Percentiles rank a stretch among this genome's conserved stretches.
phyloP scores from a whole-genome alignment of 345 rosid genomes.

The Populus alba region DNA sequence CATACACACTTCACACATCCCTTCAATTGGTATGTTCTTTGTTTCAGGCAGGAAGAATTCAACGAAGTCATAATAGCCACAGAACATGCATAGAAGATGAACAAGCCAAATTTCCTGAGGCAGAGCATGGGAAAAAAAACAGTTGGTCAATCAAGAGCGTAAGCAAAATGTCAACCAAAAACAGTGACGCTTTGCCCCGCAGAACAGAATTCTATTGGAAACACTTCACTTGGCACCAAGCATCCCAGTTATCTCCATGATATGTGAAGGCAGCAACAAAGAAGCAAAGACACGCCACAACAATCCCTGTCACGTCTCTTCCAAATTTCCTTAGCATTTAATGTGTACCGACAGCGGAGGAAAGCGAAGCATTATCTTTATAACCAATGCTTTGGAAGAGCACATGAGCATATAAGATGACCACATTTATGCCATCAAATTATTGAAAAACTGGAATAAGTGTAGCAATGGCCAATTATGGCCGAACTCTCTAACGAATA shows the following conservation, averaged over 20 bases:
- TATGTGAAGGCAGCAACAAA: background rate
- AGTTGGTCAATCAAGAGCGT: background rate
- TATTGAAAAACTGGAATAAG: background rate
- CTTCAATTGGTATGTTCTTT: background rate
- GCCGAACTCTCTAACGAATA: too few relatives aligned
- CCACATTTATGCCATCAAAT: background rate
- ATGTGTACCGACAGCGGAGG: background rate
- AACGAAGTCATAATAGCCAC: background rate
- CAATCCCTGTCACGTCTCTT: background rate
- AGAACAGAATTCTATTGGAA: background rate
- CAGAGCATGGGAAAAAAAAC: background rate
- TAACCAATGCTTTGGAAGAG: background rate
- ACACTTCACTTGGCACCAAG: background rate
- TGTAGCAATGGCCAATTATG: background rate
- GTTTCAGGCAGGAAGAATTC: background rate
- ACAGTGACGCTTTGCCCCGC: background rate
- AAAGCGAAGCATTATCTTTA: background rate
- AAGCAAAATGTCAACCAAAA: background rate
- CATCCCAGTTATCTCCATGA: background rate
- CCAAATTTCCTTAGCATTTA: too few relatives aligned
- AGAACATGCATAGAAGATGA: background rate
- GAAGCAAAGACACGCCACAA: background rate
- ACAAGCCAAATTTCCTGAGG: background rate
- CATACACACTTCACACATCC: background rate
- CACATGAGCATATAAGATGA: background rate